Evolutionary conservation across 1,284 basidiomycete genomes (phyloP).

Genomic region (Boletus hoseneyae): DNA sequence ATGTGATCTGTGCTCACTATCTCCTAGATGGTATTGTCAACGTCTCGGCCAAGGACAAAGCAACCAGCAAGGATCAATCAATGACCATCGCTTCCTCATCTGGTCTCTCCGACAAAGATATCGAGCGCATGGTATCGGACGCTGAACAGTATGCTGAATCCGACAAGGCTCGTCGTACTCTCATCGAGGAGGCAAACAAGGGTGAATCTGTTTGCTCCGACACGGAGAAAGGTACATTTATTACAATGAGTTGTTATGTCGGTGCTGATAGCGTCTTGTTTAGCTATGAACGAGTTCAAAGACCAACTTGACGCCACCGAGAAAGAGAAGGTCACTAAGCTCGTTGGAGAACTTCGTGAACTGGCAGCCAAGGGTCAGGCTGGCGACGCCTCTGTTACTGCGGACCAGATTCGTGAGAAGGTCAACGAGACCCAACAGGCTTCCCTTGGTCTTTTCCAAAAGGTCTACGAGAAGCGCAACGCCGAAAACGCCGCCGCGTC

Average conservation of each 20-base stretch:
- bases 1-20: background rate
- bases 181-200: constrained; percentile 98
- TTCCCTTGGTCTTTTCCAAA: constrained; percentile 96
- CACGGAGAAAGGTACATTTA: constrained; percentile 83
- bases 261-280: constrained; percentile 10
- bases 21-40: constrained; percentile 88
- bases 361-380: constrained; percentile 88
- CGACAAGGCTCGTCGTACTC: constrained; percentile 82
- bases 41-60: constrained; percentile 96
- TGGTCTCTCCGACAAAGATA: constrained; percentile 94
- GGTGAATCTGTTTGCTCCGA: constrained; percentile 93
- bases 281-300: constrained; percentile 96
- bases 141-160: constrained; percentile 91
- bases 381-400: constrained; percentile 77
- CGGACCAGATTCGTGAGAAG: constrained; percentile 90
- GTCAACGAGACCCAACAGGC: constrained; percentile 96
- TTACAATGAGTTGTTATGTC: background rate
- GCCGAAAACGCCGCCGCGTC: constrained; percentile 59
- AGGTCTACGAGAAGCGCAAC: constrained; percentile 93
- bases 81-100: constrained; percentile 98
- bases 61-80: constrained; percentile 95
- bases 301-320: constrained; percentile 90
- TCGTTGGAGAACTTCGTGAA: constrained; percentile 87
- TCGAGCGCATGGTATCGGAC: constrained; percentile 95
- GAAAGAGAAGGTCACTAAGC: constrained; percentile 90